Percentiles rank a stretch among this genome's conserved stretches.
Conservation (phyloP, 2,329 filamentous ascomycete species). For the Exophiala lecanii-corni region DNA sequence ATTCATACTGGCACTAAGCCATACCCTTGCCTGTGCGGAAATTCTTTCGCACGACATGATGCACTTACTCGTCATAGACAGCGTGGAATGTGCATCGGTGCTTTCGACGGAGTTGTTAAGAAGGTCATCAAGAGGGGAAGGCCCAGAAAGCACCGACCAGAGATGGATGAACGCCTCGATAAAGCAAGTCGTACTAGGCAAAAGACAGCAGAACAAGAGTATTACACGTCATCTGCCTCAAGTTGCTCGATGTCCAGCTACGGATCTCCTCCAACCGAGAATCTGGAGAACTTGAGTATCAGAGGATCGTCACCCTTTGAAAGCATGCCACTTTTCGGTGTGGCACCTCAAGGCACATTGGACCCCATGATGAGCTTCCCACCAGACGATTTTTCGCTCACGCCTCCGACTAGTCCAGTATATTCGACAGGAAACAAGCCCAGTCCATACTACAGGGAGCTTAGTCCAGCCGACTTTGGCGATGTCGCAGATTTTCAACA, state of each 20-base stretch:
- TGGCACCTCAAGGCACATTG: slow-evolving; percentile 12
- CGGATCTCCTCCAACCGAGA: slow-evolving; percentile 40
- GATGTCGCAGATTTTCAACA: slow-evolving; percentile 9
- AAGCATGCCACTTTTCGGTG: slow-evolving; percentile 26
- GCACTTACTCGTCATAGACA: slow-evolving; percentile 91
- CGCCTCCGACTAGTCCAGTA: slow-evolving; percentile 44
- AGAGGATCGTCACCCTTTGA: slow-evolving; percentile 32
- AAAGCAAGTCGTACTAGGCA: slow-evolving; percentile 53
- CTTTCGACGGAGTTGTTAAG: slow-evolving; percentile 74
- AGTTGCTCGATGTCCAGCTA: slow-evolving; percentile 36
- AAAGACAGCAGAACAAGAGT: slow-evolving; percentile 28
- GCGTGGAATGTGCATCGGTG: slow-evolving; percentile 92
- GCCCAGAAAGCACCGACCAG: slow-evolving; percentile 59
- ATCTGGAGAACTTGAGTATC: slow-evolving; percentile 38
- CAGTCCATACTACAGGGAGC: slow-evolving; percentile 35
- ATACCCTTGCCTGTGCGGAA: slow-evolving; percentile 89
- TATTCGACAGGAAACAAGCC: slow-evolving; percentile 36
- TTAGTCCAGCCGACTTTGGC: slow-evolving; percentile 32
- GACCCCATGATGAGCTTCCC: slow-evolving; percentile 29
- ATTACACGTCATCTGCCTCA: slow-evolving; percentile 34
- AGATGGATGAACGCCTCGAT: slow-evolving; percentile 53
- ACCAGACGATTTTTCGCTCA: slow-evolving; percentile 42
- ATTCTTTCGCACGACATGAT: slow-evolving; percentile 91
- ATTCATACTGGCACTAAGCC: slow-evolving; percentile 96
- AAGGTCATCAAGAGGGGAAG: slow-evolving; percentile 64